Conservation (phyloP, 1,139 yeast species). For the Yamadazyma sp. region DNA sequence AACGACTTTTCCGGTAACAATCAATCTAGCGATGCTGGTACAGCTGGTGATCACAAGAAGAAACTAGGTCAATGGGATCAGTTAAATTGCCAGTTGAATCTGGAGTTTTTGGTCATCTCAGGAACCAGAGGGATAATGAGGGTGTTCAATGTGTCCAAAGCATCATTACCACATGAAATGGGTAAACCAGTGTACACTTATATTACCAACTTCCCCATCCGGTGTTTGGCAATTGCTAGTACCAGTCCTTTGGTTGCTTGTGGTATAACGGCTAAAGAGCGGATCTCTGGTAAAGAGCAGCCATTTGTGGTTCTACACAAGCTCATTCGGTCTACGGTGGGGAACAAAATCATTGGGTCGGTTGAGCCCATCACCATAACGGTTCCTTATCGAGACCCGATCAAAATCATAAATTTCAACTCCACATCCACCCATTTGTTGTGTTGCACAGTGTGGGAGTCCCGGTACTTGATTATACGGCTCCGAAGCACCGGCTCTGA, state of each 20-base stretch:
- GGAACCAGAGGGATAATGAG: slow-evolving; percentile 75
- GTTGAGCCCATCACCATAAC: slow-evolving; percentile 70
- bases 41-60: slow-evolving; percentile 24
- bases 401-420: slow-evolving; percentile 71
- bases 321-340: slow-evolving; percentile 24
- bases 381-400: slow-evolving; percentile 82
- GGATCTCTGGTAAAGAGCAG: slow-evolving; percentile 69
- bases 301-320: slow-evolving; percentile 74
- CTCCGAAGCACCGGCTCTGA: slow-evolving; percentile 41
- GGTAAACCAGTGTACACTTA: slow-evolving; percentile 73
- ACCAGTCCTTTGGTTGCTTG: slow-evolving; percentile 68
- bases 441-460: slow-evolving; percentile 83
- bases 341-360: slow-evolving; percentile 23
- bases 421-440: slow-evolving; percentile 66
- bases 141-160: slow-evolving; percentile 54
- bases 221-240: slow-evolving; percentile 73
- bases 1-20: slow-evolving; percentile 32
- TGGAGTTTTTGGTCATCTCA: slow-evolving; percentile 60
- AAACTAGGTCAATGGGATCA: slow-evolving; percentile 59
- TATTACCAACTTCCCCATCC: slow-evolving; percentile 69
- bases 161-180: slow-evolving; percentile 24
- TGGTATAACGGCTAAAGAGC: slow-evolving; percentile 79
- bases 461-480: slow-evolving; percentile 73
- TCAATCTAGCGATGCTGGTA: slow-evolving; percentile 16
- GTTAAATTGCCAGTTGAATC: slow-evolving; percentile 62